Evolutionary conservation across 176 grass and related monocot genomes (phyloP).

Genomic region (Hordeum marinum): DNA sequence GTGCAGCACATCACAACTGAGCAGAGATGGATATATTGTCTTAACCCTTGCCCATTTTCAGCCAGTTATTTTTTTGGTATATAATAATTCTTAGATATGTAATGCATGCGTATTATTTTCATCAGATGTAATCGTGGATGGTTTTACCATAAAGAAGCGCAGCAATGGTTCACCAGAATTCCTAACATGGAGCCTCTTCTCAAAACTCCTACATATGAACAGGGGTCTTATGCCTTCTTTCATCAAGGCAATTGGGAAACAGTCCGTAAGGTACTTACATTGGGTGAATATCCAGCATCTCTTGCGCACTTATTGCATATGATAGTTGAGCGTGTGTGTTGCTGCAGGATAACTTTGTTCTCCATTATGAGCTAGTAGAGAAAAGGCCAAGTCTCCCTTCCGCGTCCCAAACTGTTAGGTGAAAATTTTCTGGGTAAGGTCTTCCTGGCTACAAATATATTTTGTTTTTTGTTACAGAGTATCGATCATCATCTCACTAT

Average conservation of each 20-base stretch:
- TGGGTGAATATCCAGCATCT: not conserved
- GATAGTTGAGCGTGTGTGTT: not conserved
- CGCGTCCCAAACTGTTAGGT: conserved; percentile 42
- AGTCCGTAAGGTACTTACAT: conserved; percentile 68
- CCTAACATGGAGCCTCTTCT: conserved; percentile 62
- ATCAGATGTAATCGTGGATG: conserved; percentile 72
- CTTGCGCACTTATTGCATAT: not conserved
- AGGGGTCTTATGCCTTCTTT: conserved; percentile 81
- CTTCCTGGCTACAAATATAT: not conserved
- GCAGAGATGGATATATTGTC: not conserved
- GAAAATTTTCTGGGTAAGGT: conserved; percentile 43
- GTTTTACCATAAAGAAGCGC: conserved; percentile 89
- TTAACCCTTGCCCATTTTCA: not conserved
- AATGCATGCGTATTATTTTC: not conserved
- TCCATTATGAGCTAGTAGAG: conserved; percentile 77
- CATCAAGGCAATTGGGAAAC: conserved; percentile 79
- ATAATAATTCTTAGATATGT: not conserved
- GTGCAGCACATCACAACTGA: not conserved
- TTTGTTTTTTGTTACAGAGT: not conserved
- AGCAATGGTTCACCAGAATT: conserved; percentile 62
- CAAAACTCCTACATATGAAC: conserved; percentile 72
- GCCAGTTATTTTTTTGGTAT: not conserved
- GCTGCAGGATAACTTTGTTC: conserved; percentile 78
- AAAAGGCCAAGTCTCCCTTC: conserved; percentile 65
- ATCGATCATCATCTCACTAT: not conserved